Evolutionary conservation across 176 grass and related monocot genomes (phyloP).

Genomic region (Hordeum vulgare): MorexV3_pseudomolecules_assembly NC_058522.1:519544741-519545240

Average conservation of each 20-base stretch:
- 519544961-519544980: background rate
- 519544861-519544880: background rate
- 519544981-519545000: conserved; percentile 45
- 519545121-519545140: background rate
- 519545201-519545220: conserved; percentile 21
- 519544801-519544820: background rate
- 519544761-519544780: background rate
- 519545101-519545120: conserved; percentile 14
- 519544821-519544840: background rate
- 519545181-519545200: background rate
- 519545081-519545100: background rate
- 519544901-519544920: background rate
- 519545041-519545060: conserved; percentile 14
- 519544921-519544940: background rate
- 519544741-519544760: background rate
- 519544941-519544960: background rate
- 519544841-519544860: background rate
- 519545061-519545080: conserved; percentile 26
- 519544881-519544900: background rate
- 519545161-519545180: background rate
- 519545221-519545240: conserved; percentile 23
- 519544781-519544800: background rate
- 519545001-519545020: conserved; percentile 64
- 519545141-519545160: background rate
- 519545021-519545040: conserved; percentile 12